Base-by-base conservation (phyloP, 2,329 filamentous ascomycete genomes). In the Fusarium sp. region DNA sequence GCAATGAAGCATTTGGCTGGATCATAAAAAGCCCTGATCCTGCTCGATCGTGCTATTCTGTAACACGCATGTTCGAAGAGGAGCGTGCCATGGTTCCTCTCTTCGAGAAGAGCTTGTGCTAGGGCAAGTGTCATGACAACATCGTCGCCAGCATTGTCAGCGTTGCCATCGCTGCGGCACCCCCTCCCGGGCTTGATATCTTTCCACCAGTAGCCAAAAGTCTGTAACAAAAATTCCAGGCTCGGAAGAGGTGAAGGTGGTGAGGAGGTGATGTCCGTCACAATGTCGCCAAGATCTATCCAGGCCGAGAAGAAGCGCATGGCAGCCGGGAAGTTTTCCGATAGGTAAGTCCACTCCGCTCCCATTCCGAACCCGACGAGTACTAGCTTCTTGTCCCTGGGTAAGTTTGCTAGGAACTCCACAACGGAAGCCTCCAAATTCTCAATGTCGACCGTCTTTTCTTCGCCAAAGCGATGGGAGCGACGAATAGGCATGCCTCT, bases 131-230 rank as follows among this genome's bases (percentile, higher is more conserved):
- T 73, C 12, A 53, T 64, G 1, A 75, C 60, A 7, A 71, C 70
- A 33, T 72, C 65, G 24, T 75, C 63, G 33, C 70, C 72, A 3
- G 68, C 73, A 42, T 73, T 72, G 24, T 72, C 68, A 20, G 70
- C 62, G 14, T n/a, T 41, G 7, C 59, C 64, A 8, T 20, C 31
- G 16, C 16, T 18, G 13, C 11, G 18, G 20, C 31, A 22, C 14
- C 39, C n/a, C n/a, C 28, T 54, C 30, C 41, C 35, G 1, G 58
- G 36, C 20, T 39, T 50, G 14, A 74, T 14, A 30, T 72, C 56
- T 16, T 66, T 41, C 62, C 61, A 45, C 28, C 50, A 33, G 41
- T 72, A 74, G 12, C 38, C 28, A 35, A 57, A 67, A 0, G 44
- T 7, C 18, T 67, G 24, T n/a, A 73, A 57, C 15, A 61, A n/a